Conservation (phyloP, 2,329 filamentous ascomycete species). For the Hypoxylon sp. region DNA sequence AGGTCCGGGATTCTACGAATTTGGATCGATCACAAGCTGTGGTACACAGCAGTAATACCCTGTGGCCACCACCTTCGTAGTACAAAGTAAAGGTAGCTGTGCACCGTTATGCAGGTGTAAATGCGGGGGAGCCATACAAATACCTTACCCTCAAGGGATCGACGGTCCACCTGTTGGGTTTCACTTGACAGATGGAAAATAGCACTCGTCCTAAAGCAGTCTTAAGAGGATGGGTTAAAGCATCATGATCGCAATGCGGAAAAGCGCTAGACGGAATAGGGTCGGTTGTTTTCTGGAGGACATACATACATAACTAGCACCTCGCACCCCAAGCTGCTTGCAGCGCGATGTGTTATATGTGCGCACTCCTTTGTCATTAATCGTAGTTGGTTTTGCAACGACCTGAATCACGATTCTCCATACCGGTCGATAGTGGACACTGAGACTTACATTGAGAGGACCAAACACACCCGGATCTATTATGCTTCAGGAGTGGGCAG, state of each 20-base stretch:
- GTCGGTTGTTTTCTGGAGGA: constrained; percentile 22
- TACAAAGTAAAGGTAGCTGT: constrained; percentile 23
- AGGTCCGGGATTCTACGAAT: constrained; percentile 38
- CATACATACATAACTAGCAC: constrained; percentile 37
- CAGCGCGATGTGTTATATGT: constrained; percentile 19
- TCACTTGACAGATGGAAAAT: constrained; percentile 38
- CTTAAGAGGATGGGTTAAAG: constrained; percentile 43
- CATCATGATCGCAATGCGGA: constrained; percentile 43
- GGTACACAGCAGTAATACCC: constrained; percentile 21
- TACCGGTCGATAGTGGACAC: constrained; percentile 1
- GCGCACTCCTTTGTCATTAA: constrained; percentile 25
- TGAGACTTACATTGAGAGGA: constrained; percentile 7
- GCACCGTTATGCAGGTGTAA: constrained; percentile 39
- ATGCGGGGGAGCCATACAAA: constrained; percentile 43
- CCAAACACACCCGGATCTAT: constrained; percentile 1
- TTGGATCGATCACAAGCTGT: constrained; percentile 40
- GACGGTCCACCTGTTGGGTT: constrained; percentile 38
- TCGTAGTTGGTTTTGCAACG: constrained; percentile 21
- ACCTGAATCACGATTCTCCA: constrained; percentile 25
- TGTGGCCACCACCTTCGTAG: constrained; percentile 12
- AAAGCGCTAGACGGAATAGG: constrained; percentile 40
- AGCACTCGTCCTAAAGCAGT: constrained; percentile 37
- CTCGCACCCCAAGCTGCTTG: constrained; percentile 25
- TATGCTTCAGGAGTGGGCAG: neutral
- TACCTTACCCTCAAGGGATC: constrained; percentile 42